These are phyloP conservation scores for Aspergillus ellipticus DNA, from an alignment of 495 filamentous ascomycete genomes.

Conservation along the genomic window DNA sequence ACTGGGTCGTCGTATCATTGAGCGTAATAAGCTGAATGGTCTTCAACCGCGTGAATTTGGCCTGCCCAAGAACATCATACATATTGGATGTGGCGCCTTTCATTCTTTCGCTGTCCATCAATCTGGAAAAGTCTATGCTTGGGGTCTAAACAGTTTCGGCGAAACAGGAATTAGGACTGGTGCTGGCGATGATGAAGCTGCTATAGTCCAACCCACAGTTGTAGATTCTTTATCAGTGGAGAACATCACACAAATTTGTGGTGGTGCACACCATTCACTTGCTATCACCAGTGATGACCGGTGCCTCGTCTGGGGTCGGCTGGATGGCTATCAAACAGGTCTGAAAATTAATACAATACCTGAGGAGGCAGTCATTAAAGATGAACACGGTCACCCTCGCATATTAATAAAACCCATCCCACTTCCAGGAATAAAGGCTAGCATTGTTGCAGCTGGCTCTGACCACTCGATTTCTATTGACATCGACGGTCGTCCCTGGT, in stretches of 20 bases:
- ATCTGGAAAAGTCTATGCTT: slow-evolving; percentile 68
- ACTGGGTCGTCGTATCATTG: slow-evolving; percentile 59
- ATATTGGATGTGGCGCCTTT: slow-evolving; percentile 52
- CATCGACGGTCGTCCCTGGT: slow-evolving; percentile 53
- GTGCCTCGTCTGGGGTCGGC: slow-evolving; percentile 57
- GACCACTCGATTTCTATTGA: slow-evolving; percentile 60
- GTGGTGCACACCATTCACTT: slow-evolving; percentile 58
- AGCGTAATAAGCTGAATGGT: slow-evolving; percentile 50
- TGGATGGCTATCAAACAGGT: slow-evolving; percentile 57
- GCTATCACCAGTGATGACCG: slow-evolving; percentile 50
- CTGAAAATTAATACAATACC: slow-evolving; percentile 47
- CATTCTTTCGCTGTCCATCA: slow-evolving; percentile 71
- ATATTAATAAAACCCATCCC: slow-evolving; percentile 53
- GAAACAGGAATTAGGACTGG: slow-evolving; percentile 69
- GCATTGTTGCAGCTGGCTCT: slow-evolving; percentile 44
- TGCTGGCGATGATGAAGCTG: slow-evolving; percentile 62
- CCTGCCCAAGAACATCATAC: slow-evolving; percentile 54
- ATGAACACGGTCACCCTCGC: slow-evolving; percentile 46
- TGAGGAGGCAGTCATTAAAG: slow-evolving; percentile 47
- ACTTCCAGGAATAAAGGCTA: slow-evolving; percentile 44
- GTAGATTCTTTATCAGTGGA: slow-evolving; percentile 54
- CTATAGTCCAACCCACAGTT: slow-evolving; percentile 53
- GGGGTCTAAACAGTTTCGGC: slow-evolving; percentile 86
- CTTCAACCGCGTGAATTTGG: slow-evolving; percentile 68
- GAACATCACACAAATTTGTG: slow-evolving; percentile 45